A percentile compares a stretch with the other conserved stretches of the same genome.
Conservation (phyloP, 768 basidiomycete species). For the Lactarius sanguifluus region DNA sequence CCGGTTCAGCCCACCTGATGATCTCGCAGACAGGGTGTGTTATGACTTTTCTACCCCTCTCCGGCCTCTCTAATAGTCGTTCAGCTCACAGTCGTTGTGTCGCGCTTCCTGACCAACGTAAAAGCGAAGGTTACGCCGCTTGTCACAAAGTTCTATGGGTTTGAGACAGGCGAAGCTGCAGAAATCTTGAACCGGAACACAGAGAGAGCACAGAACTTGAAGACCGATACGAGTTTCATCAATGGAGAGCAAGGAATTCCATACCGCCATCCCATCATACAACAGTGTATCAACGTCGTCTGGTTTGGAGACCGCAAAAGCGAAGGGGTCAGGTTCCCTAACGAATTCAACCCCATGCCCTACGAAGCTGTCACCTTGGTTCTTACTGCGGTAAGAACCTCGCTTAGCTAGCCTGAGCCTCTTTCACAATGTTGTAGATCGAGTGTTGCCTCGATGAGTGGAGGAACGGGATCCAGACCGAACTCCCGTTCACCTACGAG, state of each 20-base stretch:
- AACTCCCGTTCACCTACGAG: slow-evolving; percentile 11
- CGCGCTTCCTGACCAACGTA: neutral
- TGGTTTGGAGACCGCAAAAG: slow-evolving; percentile 5
- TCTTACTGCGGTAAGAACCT: neutral
- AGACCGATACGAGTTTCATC: slow-evolving; percentile 12
- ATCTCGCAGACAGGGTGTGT: slow-evolving; percentile 8
- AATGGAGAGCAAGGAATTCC: neutral
- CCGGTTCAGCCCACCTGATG: neutral
- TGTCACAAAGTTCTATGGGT: slow-evolving; percentile 2
- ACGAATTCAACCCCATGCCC: slow-evolving; percentile 12
- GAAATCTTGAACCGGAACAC: neutral
- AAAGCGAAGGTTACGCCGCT: slow-evolving; percentile 12
- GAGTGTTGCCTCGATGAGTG: slow-evolving; percentile 20
- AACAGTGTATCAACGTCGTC: slow-evolving; percentile 8
- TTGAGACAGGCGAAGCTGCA: slow-evolving; percentile 3
- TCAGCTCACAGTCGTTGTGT: neutral
- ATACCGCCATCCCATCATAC: slow-evolving; percentile 15
- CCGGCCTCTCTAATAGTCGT: neutral
- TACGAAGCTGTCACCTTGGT: slow-evolving; percentile 12
- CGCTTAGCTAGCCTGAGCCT: neutral
- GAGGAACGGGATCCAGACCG: neutral
- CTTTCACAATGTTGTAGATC: slow-evolving; percentile 2
- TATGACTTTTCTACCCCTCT: neutral
- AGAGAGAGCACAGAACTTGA: slow-evolving; percentile 2
- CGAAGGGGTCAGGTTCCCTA: slow-evolving; percentile 8